phyloP scores from a whole-genome alignment of 257 asterid species.

The Perilla frutescens region DNA sequence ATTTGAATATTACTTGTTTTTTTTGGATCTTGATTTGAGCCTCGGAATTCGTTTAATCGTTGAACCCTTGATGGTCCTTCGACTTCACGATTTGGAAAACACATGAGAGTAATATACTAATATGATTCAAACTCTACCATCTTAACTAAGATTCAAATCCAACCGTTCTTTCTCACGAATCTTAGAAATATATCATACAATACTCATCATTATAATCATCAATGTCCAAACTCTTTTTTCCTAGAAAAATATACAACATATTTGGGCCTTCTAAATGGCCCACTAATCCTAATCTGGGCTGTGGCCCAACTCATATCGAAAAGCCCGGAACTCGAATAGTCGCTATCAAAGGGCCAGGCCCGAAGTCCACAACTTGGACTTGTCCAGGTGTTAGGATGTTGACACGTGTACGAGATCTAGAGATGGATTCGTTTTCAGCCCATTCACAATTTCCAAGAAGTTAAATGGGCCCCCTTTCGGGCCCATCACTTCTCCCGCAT shows the following conservation, averaged over 20 bases:
- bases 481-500: conserved; percentile 46
- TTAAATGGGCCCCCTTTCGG: conserved; percentile 29
- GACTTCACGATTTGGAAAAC: too few species aligned
- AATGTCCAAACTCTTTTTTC: too few species aligned
- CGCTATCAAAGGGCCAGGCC: conserved; percentile 29
- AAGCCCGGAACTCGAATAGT: not conserved
- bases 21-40: too few species aligned
- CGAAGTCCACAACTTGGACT: conserved; percentile 20
- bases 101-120: too few species aligned
- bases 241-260: not conserved
- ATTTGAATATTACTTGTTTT: too few species aligned
- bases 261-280: not conserved
- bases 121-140: too few species aligned
- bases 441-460: conserved; percentile 45
- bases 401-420: conserved; percentile 31
- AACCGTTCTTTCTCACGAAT: too few species aligned
- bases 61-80: too few species aligned
- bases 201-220: too few species aligned
- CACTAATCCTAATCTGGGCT: not conserved
- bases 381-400: not conserved
- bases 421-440: conserved; percentile 29
- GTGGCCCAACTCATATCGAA: not conserved
- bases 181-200: too few species aligned
- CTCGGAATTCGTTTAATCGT: too few species aligned
- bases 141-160: too few species aligned